These are phyloP conservation scores for Rhexocercosporidium sp. DNA, from an alignment of 2,329 filamentous ascomycete species.

Conservation along the genomic window DNA sequence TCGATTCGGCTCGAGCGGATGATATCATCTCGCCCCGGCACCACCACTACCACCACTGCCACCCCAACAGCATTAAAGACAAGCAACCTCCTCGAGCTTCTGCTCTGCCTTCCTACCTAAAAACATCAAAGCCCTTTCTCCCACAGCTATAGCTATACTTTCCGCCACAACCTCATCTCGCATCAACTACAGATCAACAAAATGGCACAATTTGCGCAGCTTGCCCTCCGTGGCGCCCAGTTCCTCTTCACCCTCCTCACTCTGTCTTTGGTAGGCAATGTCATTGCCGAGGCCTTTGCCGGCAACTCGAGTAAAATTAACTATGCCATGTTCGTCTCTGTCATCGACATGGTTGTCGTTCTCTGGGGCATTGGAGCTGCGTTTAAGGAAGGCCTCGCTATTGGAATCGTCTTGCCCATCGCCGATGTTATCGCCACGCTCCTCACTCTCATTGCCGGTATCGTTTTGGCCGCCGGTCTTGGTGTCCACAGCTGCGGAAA, in stretches of 20 bases:
- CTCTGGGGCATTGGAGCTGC: conserved; percentile 65
- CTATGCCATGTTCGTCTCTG: conserved; percentile 69
- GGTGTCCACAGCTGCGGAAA: conserved; percentile 71
- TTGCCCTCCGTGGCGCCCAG: conserved; percentile 34
- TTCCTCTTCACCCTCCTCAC: conserved; percentile 41
- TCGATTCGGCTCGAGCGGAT: conserved; percentile 12
- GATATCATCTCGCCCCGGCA: conserved; percentile 16
- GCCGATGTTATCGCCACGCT: conserved; percentile 65
- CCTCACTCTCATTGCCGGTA: conserved; percentile 70
- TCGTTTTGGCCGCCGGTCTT: conserved; percentile 74
- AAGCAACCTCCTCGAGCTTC: neutral
- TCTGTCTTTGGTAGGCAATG: conserved; percentile 41
- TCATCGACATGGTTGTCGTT: conserved; percentile 67
- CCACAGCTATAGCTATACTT: neutral
- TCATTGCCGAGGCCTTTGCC: conserved; percentile 60
- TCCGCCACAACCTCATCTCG: neutral
- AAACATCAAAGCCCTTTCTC: neutral
- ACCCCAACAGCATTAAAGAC: conserved; percentile 5
- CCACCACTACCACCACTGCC: conserved; percentile 5
- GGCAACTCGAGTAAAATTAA: conserved; percentile 63
- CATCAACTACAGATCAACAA: neutral
- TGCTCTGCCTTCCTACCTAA: neutral
- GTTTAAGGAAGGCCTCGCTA: conserved; percentile 57
- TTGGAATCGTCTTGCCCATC: conserved; percentile 56
- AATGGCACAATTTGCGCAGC: conserved; percentile 34